Evolutionary conservation across 768 basidiomycete species (phyloP), one percentile per base, ranked within the genome.

Genomic region (Termitomyces sp.): DNA sequence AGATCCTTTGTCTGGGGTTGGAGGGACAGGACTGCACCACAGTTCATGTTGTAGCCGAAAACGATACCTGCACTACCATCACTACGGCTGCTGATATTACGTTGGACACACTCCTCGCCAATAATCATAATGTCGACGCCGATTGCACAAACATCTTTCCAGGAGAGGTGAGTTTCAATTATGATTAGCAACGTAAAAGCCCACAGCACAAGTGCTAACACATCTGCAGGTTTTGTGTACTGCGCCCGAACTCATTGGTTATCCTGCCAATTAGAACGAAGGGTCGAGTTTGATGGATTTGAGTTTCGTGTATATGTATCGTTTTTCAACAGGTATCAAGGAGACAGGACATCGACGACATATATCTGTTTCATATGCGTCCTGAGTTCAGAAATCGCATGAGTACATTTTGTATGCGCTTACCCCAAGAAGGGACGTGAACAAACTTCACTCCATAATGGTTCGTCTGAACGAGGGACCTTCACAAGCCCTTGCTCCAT

Each of bases 51-150:
- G 76, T 83, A 35, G 62, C 66, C 23, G 41, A 62, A 0, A 80
- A 79, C n/a, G 79, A 88, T 63, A 76, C 70, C 34, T 89, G 88
- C 69, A 60, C 50, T 1, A 52, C 47, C 23, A 77, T 89, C 53
- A 67, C 77, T 3, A 47, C 56, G 0, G 65, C 56, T 23, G 75
- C 76, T 56, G 73, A 71, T 28, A 79, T 85, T 57, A 63, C 76
- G 47, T 58, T 73, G 60, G 72, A 61, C 39, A 78, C 78, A 21
- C 71, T 90, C 23, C 66, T 74, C 58, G 63, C 73, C 30, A 88
- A 89, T 73, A 89, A 89, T 72, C 86, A 82, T 3, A 84, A 88
- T 63, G 66, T 89, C 54, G 70, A 83, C 67, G 54, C 59, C 9
- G 62, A 34, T 7, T 85, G 84, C 70, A 67, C 66, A 34, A 85